Base-by-base conservation (phyloP, 805 yeast genomes). In the Brettanomyces bruxellensis region DNA sequence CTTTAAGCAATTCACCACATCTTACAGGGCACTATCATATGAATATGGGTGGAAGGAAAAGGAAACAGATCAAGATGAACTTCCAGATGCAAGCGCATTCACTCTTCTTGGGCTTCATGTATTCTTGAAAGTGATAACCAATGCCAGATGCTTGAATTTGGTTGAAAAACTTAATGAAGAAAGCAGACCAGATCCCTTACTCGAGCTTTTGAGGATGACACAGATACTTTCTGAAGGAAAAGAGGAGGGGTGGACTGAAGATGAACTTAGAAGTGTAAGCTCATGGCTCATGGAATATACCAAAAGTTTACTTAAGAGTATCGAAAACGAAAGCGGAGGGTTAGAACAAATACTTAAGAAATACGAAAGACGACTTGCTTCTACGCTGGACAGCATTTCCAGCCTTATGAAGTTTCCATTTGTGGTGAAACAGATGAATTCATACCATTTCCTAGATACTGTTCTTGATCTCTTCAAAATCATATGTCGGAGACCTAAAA, bases 261-360 rank as follows among this genome's bases (percentile, higher is more conserved):
- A 59, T 28, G 62, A 71, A 46, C 47, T 68, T 18, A 58, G 66
- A 1, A 64, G 66, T 3, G 57, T 75, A 14, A 55, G 72, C 4
- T 61, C 72, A 0, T 75, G 79, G 79, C 49, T 61, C 13, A 50
- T 60, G 41, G 67, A 66, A 14, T 54, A 66, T 39, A 67, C 58
- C 47, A 51, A 53, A 13, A 38, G 45, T 5, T 49, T 61, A 37
- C 45, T 60, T 47, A 11, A 48, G 48, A n/a, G 18, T 40, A 40
- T 38, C 44, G 32, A 23, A 35, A 54, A 52, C 18, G 23, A 14
- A 4, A 14, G 18, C 3, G 34, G 41, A 4, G 44, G 40, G 2
- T 46, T 43, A 12, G 40, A 49, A 34, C 14, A 11, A 7, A 38
- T 30, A 3, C 56, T 50, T 24, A 41, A 24, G 24, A 45, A 12